Evolutionary conservation across 768 basidiomycete species (phyloP).

Genomic region (Suillus weaverae): DNA sequence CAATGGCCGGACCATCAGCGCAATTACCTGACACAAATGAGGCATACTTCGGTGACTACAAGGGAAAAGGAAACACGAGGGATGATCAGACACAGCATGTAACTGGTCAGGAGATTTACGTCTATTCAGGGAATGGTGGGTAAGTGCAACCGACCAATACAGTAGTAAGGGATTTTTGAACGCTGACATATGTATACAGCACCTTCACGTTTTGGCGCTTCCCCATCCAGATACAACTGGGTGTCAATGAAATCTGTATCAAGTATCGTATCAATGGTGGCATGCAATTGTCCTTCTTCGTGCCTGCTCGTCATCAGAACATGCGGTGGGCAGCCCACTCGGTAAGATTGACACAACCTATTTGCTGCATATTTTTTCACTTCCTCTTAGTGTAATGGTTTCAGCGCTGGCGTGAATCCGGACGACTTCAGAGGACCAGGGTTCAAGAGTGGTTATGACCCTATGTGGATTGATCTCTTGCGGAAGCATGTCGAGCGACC

Average conservation of each 20-base stretch:
- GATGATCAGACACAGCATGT: conserved; percentile 43
- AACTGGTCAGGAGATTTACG: conserved; percentile 70
- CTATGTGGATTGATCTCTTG: conserved; percentile 93
- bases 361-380: conserved; percentile 1
- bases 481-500: conserved; percentile 75
- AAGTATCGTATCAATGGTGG: conserved; percentile 83
- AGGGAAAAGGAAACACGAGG: conserved; percentile 19
- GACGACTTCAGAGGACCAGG: conserved; percentile 84
- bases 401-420: conserved; percentile 85
- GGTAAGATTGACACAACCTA: conserved; percentile 39
- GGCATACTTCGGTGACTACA: conserved; percentile 13
- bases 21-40: conserved; percentile 8
- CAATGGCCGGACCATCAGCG: conserved; percentile 30
- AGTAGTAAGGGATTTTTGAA: conserved; percentile 2
- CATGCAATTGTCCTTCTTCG: conserved; percentile 73
- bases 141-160: conserved; percentile 25
- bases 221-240: conserved; percentile 77
- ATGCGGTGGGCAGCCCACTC: conserved; percentile 92
- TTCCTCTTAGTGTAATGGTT: conserved; percentile 72
- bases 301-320: conserved; percentile 79
- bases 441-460: conserved; percentile 81
- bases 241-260: conserved; percentile 69
- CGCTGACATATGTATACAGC: conserved; percentile 36
- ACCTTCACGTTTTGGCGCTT: conserved; percentile 96
- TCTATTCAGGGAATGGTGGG: conserved; percentile 60